Percentiles rank a stretch among this genome's conserved stretches.
These are phyloP conservation scores for Naganishia randhawae DNA, from an alignment of 768 basidiomycete genomes.

Conservation along the genomic window DNA sequence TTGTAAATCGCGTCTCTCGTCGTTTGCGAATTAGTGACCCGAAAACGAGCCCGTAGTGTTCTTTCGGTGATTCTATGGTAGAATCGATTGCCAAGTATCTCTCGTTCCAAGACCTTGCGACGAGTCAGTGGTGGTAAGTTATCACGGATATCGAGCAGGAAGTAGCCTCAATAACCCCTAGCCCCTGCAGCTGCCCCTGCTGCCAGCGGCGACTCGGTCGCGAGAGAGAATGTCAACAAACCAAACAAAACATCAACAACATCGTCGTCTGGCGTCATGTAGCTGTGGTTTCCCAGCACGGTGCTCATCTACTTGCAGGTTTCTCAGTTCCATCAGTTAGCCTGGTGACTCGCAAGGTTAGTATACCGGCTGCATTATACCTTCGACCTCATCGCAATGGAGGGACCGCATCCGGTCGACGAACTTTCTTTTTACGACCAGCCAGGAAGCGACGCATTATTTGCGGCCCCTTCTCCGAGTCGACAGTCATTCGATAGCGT, in stretches of 20 bases:
- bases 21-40: no score
- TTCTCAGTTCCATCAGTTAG: background rate
- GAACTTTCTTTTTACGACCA: slow-evolving; percentile 28
- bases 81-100: no score
- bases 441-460: slow-evolving; percentile 19
- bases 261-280: slow-evolving; percentile 1
- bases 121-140: no score
- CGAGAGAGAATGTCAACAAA: slow-evolving; percentile 6
- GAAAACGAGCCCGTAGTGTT: no score
- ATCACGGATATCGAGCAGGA: no score
- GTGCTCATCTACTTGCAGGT: background rate
- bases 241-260: slow-evolving; percentile 2
- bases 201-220: background rate
- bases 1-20: no score
- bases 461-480: slow-evolving; percentile 7
- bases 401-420: background rate
- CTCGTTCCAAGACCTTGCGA: no score
- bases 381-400: background rate
- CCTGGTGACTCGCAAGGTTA: background rate
- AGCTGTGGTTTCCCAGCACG: background rate
- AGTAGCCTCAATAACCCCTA: no score
- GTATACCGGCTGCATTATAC: slow-evolving; percentile 12
- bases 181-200: no score
- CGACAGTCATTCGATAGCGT: background rate
- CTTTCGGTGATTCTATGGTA: no score